A percentile compares a stretch with the other conserved stretches of the same genome.
These are phyloP conservation scores for Candida arabinofermentans DNA, from an alignment of 805 yeast species.

Conservation along the genomic window DNA sequence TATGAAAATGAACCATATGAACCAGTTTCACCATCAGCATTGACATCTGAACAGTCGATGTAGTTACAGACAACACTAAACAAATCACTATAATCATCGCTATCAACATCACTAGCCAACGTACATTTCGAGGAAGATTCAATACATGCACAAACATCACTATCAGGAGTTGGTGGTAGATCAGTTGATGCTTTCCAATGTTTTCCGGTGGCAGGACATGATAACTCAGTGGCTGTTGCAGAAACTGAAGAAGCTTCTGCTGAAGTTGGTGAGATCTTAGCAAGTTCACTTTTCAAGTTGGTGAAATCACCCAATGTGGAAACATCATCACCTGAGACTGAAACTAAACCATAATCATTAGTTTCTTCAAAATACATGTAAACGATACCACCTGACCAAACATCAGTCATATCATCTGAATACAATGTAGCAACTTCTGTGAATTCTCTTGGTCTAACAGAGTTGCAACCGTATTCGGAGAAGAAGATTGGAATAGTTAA, in stretches of 20 bases:
- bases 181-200: constrained; percentile 65
- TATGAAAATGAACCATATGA: constrained; percentile 68
- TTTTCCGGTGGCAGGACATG: constrained; percentile 48
- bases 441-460: constrained; percentile 68
- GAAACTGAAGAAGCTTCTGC: constrained; percentile 35
- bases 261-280: constrained; percentile 46
- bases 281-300: constrained; percentile 52
- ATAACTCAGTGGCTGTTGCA: constrained; percentile 31
- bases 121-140: constrained; percentile 53
- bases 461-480: constrained; percentile 87
- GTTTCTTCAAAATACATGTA: constrained; percentile 88
- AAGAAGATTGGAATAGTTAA: constrained; percentile 78
- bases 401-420: constrained; percentile 71
- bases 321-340: constrained; percentile 44
- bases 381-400: constrained; percentile 93
- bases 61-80: constrained; percentile 55
- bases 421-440: constrained; percentile 69
- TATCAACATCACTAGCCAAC: constrained; percentile 46
- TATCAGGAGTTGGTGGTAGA: constrained; percentile 77
- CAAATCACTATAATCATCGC: constrained; percentile 55
- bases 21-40: constrained; percentile 60
- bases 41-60: constrained; percentile 59
- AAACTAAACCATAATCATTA: constrained; percentile 77
- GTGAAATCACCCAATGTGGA: constrained; percentile 59
- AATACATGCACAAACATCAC: constrained; percentile 62